Evolutionary conservation across 495 filamentous ascomycete genomes (phyloP), one percentile per base, ranked within the genome.

Genomic region (Paragyromitra xinjiangensis): DNA sequence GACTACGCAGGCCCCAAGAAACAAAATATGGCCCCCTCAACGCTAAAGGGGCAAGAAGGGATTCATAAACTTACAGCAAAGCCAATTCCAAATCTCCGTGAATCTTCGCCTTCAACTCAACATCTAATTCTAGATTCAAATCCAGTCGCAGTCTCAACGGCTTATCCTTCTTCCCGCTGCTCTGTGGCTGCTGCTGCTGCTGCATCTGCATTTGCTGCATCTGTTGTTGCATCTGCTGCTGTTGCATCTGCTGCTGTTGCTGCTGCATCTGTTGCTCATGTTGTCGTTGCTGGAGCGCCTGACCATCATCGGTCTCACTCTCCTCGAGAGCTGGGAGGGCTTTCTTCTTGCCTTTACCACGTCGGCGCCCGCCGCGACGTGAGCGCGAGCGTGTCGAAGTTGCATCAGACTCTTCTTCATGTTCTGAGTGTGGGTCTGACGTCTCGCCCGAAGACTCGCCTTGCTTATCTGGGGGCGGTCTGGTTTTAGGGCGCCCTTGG

Each of bases 81-180:
- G 91, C 91, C 65, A 97, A 82, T 50, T 93, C 95, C 80, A 97
- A 85, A 86, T 97, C 94, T 84, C 94, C 93, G 81, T 95, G 92
- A 82, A 97, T 95, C 85, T 93, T 92, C 22, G 94, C 94, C 88
- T 96, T 96, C 1, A 97, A 85, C 82, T 94, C 90, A 42, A 97
- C 90, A 86, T 96, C 92, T 78, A 97, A 89, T 82, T 97, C 94
- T 61, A 97, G 84, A 84, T 97, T 96, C 64, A 97, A 82, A 82
- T 97, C 93, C 68, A 97, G 83, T 65, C 94, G 84, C 85, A 97
- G 79, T 78, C 89, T 87, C 73, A 97, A 84, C 83, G 94, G 91
- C 83, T 95, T 91, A 79, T 90, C 90, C 61, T 86, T 88, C 29
- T 87, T 88, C 9, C 83, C 85, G 5, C 75, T 83, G 5, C 84